Base-by-base conservation (phyloP, 2,329 filamentous ascomycete genomes). In the Fusarium newnesense region DNA sequence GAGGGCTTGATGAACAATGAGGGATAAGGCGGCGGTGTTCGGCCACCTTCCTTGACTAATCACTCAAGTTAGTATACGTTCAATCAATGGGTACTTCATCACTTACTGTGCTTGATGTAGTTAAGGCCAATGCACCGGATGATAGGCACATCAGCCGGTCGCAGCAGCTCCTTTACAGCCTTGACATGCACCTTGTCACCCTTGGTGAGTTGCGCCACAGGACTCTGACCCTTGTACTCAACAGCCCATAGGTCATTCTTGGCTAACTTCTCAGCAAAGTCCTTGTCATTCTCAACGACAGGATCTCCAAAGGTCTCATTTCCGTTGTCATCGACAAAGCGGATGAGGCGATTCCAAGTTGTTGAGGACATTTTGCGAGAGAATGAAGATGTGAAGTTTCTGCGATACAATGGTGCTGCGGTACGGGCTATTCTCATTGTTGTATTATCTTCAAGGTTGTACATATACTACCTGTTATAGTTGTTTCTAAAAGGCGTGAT, bases 1-100 rank as follows among this genome's bases (percentile, higher is more conserved):
- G 74, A 81, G 16, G 82, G 84, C 81, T 89, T 89, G 74, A 87
- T 87, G 77, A 88, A 89, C 32, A 87, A 81, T 18, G 83, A 83
- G 5, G 84, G 85, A 64, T 81, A 86, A 2, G 86, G 85, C 0
- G 87, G 87, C 0, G 86, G 85, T 19, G 83, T 87, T 49, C 86
- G 83, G 9, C 86, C 85, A 21, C 85, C 86, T 79, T 89, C 87
- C 67, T 85, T 81, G 74, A 88, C 87, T 88, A 28, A 12, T 10
- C 5, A n/a, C 57, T 19, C 7, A 12, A 21, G 21, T 59, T 2
- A 73, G 30, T 4, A 5, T 8, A 2, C 4, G 0, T 1, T 1
- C 4, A 9, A 4, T 3, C 9, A 8, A 3, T 13, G 5, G 7
- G 7, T 7, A 16, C 2, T 6, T 3, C 0, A 1, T 8, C 3